These are phyloP conservation scores for Lactarius hengduanensis DNA, from an alignment of 768 basidiomycete genomes.

Conservation along the genomic window DNA sequence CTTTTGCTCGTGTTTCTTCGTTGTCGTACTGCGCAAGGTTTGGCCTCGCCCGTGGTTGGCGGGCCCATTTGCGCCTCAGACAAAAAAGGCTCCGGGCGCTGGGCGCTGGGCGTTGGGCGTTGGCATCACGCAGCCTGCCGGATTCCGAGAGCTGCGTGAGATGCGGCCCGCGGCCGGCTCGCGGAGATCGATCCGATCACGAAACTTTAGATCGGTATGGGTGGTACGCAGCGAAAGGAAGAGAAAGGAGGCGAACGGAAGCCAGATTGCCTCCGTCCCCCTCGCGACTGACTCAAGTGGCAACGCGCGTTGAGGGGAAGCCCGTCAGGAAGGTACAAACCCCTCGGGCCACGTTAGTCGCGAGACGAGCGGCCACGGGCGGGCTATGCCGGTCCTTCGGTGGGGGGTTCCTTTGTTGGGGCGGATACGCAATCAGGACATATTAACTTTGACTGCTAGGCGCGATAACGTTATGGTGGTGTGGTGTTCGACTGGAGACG, in stretches of 20 bases:
- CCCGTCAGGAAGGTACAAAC: background rate
- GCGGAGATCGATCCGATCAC: slow-evolving; percentile 28
- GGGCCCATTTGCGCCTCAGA: background rate
- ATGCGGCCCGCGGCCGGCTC: slow-evolving; percentile 23
- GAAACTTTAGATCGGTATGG: slow-evolving; percentile 9
- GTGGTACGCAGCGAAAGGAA: background rate
- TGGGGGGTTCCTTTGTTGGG: slow-evolving; percentile 10
- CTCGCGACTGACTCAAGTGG: background rate
- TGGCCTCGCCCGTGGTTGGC: slow-evolving; percentile 8
- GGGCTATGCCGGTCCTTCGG: slow-evolving; percentile 25
- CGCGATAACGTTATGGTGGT: slow-evolving; percentile 25
- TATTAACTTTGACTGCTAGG: slow-evolving; percentile 22
- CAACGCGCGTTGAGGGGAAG: slow-evolving; percentile 4
- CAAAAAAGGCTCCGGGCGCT: slow-evolving; percentile 10
- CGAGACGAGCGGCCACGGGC: slow-evolving; percentile 1
- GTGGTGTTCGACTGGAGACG: slow-evolving; percentile 23
- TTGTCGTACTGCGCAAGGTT: background rate
- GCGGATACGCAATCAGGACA: slow-evolving; percentile 26
- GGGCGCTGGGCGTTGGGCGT: slow-evolving; percentile 9
- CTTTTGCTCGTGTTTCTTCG: slow-evolving; percentile 7
- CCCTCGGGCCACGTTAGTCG: slow-evolving; percentile 3
- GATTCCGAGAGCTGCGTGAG: background rate
- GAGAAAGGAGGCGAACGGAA: background rate
- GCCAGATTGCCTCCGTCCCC: background rate
- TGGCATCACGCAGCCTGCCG: slow-evolving; percentile 10